These are phyloP conservation scores for Fraxinus albicans DNA, from an alignment of 305 asterid genomes.

Conservation along the genomic window DNA sequence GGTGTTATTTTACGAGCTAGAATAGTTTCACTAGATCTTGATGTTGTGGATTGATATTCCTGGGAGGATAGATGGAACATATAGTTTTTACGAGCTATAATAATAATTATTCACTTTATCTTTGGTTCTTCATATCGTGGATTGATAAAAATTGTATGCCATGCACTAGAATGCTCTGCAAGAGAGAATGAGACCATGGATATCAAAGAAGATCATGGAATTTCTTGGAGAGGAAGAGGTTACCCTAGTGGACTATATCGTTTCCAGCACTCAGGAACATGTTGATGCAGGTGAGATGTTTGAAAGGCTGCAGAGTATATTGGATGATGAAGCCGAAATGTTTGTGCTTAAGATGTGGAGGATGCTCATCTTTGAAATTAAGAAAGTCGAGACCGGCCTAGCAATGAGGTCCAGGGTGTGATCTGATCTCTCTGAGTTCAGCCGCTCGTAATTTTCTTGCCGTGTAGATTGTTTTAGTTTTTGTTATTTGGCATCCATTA, in stretches of 20 bases:
- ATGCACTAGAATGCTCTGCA: constrained; percentile 69
- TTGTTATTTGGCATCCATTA: background rate
- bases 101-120: background rate
- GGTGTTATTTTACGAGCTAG: background rate
- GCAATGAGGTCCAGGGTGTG: constrained; percentile 57
- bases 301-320: constrained; percentile 81
- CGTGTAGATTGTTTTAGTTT: background rate
- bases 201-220: constrained; percentile 89
- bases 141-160: constrained; percentile 4
- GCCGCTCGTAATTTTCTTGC: constrained; percentile 8
- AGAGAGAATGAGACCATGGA: constrained; percentile 92
- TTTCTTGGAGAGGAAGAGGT: constrained; percentile 95
- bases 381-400: constrained; percentile 88
- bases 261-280: constrained; percentile 91
- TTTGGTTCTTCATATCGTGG: background rate
- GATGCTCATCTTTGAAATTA: constrained; percentile 98
- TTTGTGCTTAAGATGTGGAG: constrained; percentile 99
- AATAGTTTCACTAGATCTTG: background rate
- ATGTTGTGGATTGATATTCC: constrained; percentile 2
- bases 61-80: background rate
- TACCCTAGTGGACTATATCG: constrained; percentile 83
- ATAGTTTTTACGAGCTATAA: background rate
- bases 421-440: constrained; percentile 16
- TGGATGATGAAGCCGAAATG: constrained; percentile 99
- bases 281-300: constrained; percentile 90